Evolutionary conservation across 2,329 filamentous ascomycete genomes (phyloP).

Genomic region (Lasiodiplodia gonubiensis): DNA sequence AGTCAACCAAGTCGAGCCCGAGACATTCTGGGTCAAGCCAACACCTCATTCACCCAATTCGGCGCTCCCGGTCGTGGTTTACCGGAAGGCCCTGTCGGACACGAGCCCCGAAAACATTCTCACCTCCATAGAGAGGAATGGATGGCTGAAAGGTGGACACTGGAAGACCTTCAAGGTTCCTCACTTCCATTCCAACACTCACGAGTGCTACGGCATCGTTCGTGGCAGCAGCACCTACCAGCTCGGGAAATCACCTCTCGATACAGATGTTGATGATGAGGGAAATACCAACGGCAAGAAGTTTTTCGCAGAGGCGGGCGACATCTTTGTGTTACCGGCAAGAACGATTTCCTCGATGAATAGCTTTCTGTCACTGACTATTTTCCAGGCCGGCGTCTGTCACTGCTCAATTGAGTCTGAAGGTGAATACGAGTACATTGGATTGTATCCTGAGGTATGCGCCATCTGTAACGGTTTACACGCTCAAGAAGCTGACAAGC

Average conservation of each 20-base stretch:
- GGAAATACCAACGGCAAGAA: not conserved
- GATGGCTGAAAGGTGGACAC: constrained; percentile 18
- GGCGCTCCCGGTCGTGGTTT: constrained; percentile 11
- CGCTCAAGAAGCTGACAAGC: not conserved
- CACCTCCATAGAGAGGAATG: constrained; percentile 9
- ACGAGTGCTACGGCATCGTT: constrained; percentile 14
- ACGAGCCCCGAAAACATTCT: not conserved
- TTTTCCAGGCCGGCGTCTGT: not conserved
- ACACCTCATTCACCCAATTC: constrained; percentile 19
- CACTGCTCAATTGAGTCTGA: not conserved
- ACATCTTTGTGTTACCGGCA: not conserved
- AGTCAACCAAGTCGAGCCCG: not conserved
- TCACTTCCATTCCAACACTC: constrained; percentile 17
- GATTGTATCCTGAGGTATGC: constrained; percentile 8
- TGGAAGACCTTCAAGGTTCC: constrained; percentile 8
- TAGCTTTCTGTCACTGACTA: not conserved
- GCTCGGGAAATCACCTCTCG: not conserved
- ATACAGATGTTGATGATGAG: not conserved
- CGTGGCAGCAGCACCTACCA: constrained; percentile 3
- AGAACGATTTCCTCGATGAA: not conserved
- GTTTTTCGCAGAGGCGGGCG: not conserved
- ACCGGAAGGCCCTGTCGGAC: not conserved
- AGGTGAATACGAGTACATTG: constrained; percentile 6
- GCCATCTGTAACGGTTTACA: too few species aligned
- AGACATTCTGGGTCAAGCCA: not conserved